These are phyloP conservation scores for Punctularia strigosozonata DNA, from an alignment of 768 basidiomycete genomes.

Conservation along the genomic window DNA sequence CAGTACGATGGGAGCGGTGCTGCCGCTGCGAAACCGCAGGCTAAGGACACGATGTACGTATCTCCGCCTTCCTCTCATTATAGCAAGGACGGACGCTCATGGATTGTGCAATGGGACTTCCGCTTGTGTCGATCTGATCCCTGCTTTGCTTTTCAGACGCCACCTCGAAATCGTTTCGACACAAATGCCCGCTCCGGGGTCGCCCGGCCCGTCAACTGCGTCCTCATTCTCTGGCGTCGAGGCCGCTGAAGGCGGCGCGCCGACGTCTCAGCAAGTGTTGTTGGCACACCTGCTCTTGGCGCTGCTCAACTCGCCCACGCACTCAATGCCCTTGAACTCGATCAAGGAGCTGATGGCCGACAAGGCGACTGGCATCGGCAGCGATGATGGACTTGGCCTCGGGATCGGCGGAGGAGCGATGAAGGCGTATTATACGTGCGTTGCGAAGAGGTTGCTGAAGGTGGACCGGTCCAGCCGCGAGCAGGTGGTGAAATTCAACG, in stretches of 20 bases:
- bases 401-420: conserved; percentile 32
- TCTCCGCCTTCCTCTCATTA: conserved; percentile 1
- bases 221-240: conserved; percentile 31
- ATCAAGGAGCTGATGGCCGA: conserved; percentile 46
- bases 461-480: conserved; percentile 68
- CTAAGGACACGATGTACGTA: conserved; percentile 53
- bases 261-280: conserved; percentile 58
- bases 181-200: conserved; percentile 37
- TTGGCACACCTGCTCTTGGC: conserved; percentile 55
- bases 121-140: too few relatives aligned
- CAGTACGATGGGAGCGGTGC: conserved; percentile 21
- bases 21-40: conserved; percentile 31
- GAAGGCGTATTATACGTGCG: conserved; percentile 61
- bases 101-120: too few relatives aligned
- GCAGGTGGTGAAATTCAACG: conserved; percentile 69
- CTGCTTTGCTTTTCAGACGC: conserved; percentile 22
- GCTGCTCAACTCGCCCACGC: conserved; percentile 40
- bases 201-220: conserved; percentile 43
- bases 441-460: conserved; percentile 69
- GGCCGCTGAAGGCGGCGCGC: conserved; percentile 15
- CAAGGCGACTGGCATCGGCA: conserved; percentile 16
- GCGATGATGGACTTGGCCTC: too few relatives aligned
- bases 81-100: neutral
- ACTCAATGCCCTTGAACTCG: conserved; percentile 47
- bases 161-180: conserved; percentile 46